Evolutionary conservation across 805 yeast species (phyloP).

Genomic region (Ogataea pini): DNA sequence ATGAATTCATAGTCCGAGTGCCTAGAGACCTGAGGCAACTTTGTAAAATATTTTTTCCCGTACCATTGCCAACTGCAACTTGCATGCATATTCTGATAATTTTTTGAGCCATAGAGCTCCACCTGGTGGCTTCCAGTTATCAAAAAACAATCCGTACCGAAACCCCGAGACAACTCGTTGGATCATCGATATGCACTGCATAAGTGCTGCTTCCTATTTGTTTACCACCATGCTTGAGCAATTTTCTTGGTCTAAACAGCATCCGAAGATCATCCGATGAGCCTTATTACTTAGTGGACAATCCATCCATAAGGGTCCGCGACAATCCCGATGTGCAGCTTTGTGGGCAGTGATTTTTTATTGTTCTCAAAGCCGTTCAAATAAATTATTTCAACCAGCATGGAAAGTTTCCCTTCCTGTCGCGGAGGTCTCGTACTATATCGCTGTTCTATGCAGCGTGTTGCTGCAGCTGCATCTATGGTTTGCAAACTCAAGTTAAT

Average conservation of each 20-base stretch:
- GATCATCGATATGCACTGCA: not conserved
- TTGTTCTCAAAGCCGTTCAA: not conserved
- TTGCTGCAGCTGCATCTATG: not conserved
- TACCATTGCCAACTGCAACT: not conserved
- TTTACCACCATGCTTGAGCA: not conserved
- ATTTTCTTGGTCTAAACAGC: not conserved
- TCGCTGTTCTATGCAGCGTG: not conserved
- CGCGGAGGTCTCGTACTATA: not conserved
- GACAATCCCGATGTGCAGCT: not conserved
- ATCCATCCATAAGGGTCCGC: not conserved
- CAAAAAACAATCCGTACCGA: not conserved
- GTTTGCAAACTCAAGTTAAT: not conserved
- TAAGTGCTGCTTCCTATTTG: not conserved
- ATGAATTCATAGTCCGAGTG: not conserved
- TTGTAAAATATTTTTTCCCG: not conserved
- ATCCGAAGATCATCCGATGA: conserved; percentile 2
- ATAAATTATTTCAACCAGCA: not conserved
- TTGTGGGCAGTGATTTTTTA: not conserved
- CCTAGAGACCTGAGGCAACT: not conserved
- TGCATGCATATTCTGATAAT: not conserved
- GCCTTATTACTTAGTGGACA: not conserved
- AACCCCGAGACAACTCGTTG: not conserved
- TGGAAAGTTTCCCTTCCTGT: not conserved
- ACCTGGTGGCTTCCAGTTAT: too few relatives aligned
- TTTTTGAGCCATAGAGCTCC: too few relatives aligned